These are phyloP conservation scores for Podospora appendiculata DNA, from an alignment of 495 filamentous ascomycete species.

Conservation along the genomic window DNA sequence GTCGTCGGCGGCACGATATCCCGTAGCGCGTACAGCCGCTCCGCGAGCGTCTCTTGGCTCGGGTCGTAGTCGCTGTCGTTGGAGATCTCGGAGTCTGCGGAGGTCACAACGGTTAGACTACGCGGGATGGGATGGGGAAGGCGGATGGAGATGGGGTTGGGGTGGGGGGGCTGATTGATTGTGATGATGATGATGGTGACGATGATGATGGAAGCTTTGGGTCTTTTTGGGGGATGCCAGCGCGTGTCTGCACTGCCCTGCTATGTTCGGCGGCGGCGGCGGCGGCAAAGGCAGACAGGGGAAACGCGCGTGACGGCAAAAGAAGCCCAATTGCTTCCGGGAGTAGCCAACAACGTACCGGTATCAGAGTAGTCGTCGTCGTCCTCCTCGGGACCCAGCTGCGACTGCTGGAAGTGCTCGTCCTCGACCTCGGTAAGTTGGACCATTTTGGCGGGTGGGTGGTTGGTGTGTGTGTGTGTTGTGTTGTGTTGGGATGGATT, in stretches of 20 bases:
- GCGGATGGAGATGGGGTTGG: background rate
- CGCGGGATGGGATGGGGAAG: background rate
- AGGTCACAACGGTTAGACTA: slow-evolving; percentile 11
- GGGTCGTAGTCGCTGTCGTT: slow-evolving; percentile 46
- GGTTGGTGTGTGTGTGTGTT: background rate
- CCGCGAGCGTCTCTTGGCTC: slow-evolving; percentile 58
- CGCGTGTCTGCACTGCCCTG: background rate
- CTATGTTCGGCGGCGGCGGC: background rate
- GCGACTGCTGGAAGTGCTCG: slow-evolving; percentile 79
- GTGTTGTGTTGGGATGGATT: too few relatives aligned
- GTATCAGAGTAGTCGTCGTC: slow-evolving; percentile 85
- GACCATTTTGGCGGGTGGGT: slow-evolving; percentile 69
- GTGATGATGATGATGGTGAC: too few relatives aligned
- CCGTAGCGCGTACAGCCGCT: slow-evolving; percentile 76
- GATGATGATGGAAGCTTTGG: background rate
- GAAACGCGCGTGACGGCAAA: too few relatives aligned
- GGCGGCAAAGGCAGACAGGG: too few relatives aligned
- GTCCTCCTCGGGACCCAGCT: slow-evolving; percentile 63
- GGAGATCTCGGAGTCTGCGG: slow-evolving; percentile 57
- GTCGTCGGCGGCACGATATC: slow-evolving; percentile 85
- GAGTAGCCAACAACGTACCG: slow-evolving; percentile 44
- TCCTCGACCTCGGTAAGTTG: slow-evolving; percentile 93
- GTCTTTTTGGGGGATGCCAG: background rate
- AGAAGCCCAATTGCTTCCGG: too few relatives aligned
- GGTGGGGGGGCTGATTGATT: background rate